Evolutionary conservation across 495 filamentous ascomycete genomes (phyloP).

Genomic region (Trichoderma virens): DNA sequence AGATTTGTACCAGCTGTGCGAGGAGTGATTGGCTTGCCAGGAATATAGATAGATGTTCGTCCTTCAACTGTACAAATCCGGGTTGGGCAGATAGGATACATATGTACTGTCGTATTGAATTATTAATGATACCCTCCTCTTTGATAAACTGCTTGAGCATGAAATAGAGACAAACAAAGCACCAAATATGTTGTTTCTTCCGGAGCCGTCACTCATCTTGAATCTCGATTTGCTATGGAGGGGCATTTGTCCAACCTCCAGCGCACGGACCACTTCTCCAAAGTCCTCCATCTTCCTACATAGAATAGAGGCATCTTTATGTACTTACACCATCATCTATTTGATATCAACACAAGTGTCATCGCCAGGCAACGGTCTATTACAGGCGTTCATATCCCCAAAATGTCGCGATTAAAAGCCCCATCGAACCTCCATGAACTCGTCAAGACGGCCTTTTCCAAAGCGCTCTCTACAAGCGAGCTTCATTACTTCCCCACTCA

Average conservation of each 20-base stretch:
- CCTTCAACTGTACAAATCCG: background rate
- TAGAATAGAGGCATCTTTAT: conserved; percentile 3
- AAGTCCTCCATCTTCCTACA: conserved; percentile 9
- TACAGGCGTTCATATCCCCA: background rate
- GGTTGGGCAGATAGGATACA: background rate
- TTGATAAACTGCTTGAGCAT: background rate
- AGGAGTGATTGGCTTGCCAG: conserved; percentile 65
- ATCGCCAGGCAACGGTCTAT: too few species aligned
- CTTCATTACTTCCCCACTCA: conserved; percentile 55
- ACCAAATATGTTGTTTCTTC: too few species aligned
- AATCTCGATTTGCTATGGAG: background rate
- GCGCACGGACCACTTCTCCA: conserved; percentile 4
- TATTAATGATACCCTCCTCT: background rate
- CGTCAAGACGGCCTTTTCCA: conserved; percentile 45
- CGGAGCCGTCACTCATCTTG: too few species aligned
- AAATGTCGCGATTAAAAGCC: conserved; percentile 20
- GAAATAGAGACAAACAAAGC: too few species aligned
- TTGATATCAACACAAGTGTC: background rate
- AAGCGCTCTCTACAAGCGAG: conserved; percentile 45
- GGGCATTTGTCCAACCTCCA: background rate
- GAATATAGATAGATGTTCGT: conserved; percentile 48
- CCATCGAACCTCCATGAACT: conserved; percentile 40
- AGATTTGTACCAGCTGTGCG: conserved; percentile 55
- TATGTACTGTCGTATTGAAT: background rate
- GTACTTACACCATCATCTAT: background rate